These are phyloP conservation scores for Geranium incanum DNA, from an alignment of 441 rosid genomes.

Conservation along the genomic window DNA sequence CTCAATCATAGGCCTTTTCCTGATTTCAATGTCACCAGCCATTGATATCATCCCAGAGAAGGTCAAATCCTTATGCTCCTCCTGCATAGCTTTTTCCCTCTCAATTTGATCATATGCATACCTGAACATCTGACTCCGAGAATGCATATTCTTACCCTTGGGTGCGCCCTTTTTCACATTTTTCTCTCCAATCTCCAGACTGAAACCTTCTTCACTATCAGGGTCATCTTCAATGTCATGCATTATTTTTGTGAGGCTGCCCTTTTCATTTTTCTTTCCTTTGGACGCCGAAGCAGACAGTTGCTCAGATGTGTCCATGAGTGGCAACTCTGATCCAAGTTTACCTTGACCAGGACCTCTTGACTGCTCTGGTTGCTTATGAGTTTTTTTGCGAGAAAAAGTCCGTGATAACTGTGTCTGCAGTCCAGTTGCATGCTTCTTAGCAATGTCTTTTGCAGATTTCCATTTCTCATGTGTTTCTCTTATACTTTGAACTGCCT, in stretches of 20 bases:
- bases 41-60: constrained; percentile 84
- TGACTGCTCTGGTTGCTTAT: constrained; percentile 32
- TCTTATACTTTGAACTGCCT: constrained; percentile 80
- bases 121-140: constrained; percentile 90
- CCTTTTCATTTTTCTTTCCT: constrained; percentile 18
- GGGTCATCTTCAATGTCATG: constrained; percentile 71
- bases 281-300: constrained; percentile 21
- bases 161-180: constrained; percentile 59
- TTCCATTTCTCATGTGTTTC: constrained; percentile 88
- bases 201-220: constrained; percentile 47
- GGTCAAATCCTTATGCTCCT: constrained; percentile 73
- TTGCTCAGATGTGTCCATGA: constrained; percentile 25
- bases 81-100: constrained; percentile 87
- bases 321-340: constrained; percentile 4
- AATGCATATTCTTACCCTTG: constrained; percentile 68
- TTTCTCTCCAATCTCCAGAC: constrained; percentile 64
- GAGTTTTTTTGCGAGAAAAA: constrained; percentile 63
- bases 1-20: constrained; percentile 68
- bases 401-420: constrained; percentile 69
- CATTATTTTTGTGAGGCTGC: constrained; percentile 67
- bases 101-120: constrained; percentile 93
- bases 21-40: constrained; percentile 61
- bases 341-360: constrained; percentile 16
- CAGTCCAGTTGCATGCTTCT: constrained; percentile 58
- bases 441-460: constrained; percentile 78